A percentile compares a stretch with the other conserved stretches of the same genome.
Conservation (phyloP, 208 protist genomes). For the Paratrypanosoma confusum region DNA sequence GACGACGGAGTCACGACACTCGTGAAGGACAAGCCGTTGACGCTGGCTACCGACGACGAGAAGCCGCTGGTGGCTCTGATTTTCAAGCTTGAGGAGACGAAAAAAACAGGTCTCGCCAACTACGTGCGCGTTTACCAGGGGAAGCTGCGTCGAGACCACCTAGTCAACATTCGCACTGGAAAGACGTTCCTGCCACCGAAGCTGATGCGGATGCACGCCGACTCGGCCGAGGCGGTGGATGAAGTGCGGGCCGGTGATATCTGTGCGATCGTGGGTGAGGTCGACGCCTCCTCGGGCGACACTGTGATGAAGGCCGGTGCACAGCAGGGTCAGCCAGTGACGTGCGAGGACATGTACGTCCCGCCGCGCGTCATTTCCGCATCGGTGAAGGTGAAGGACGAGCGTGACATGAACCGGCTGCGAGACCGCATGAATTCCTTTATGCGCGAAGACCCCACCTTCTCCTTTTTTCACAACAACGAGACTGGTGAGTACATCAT, state of each 20-base stretch:
- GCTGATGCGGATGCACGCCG: constrained; percentile 97
- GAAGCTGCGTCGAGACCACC: constrained; percentile 85
- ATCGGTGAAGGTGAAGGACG: constrained; percentile 85
- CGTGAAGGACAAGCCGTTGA: constrained; percentile 70
- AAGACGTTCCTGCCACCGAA: constrained; percentile 90
- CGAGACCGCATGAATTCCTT: constrained; percentile 84
- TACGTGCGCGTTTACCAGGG: constrained; percentile 99
- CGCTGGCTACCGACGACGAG: constrained; percentile 77
- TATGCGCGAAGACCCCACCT: constrained; percentile 96
- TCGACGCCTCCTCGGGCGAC: constrained; percentile 96
- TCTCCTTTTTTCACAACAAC: constrained; percentile 87
- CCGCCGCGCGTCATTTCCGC: constrained; percentile 97
- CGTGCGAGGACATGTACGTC: constrained; percentile 95
- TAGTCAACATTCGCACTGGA: constrained; percentile 76
- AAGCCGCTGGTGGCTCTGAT: constrained; percentile 92
- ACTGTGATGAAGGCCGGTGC: constrained; percentile 86
- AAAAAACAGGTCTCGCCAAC: constrained; percentile 94
- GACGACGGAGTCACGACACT: constrained; percentile 66
- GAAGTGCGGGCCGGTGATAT: constrained; percentile 95
- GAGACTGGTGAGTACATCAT: constrained; percentile 94
- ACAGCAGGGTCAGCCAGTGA: constrained; percentile 51
- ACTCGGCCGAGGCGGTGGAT: constrained; percentile 92
- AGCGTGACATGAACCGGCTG: constrained; percentile 59
- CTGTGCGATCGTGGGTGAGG: constrained; percentile 96
- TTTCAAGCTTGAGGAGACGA: constrained; percentile 98